Conservation (phyloP, 1,284 basidiomycete species). For the Ceratobasidium sp. region DNA sequence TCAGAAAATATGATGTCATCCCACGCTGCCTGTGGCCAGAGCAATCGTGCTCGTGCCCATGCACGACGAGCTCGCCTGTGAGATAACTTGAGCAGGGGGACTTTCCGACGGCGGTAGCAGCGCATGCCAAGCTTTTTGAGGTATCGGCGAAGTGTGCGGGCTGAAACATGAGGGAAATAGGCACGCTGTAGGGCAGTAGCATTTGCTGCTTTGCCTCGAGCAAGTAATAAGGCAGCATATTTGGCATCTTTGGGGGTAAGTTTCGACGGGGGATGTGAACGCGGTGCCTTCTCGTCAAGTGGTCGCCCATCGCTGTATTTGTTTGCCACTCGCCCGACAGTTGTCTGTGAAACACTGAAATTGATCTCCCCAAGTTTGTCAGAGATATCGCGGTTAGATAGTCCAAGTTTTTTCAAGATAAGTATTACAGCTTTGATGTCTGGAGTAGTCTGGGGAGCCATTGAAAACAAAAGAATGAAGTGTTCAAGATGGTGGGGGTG, state of each 20-base stretch:
- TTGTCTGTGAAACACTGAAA: not conserved
- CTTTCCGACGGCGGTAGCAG: not conserved
- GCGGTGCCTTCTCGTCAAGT: not conserved
- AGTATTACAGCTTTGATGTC: too few species aligned
- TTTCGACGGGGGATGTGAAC: not conserved
- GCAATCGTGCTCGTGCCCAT: not conserved
- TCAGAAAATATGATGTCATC: constrained; percentile 7
- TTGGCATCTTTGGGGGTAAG: not conserved
- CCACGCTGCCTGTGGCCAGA: constrained; percentile 12
- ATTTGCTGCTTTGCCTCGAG: not conserved
- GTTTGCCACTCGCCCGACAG: not conserved
- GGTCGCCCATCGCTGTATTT: not conserved
- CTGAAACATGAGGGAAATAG: constrained; percentile 2
- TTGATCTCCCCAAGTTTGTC: not conserved
- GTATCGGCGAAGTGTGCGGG: not conserved
- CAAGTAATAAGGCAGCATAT: not conserved
- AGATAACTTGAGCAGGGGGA: not conserved
- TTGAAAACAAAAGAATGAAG: too few species aligned
- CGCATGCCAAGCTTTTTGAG: not conserved
- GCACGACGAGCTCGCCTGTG: not conserved
- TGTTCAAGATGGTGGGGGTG: too few species aligned
- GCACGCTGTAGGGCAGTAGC: not conserved
- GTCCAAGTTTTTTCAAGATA: too few species aligned
- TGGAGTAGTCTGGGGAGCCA: too few species aligned
- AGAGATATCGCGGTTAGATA: too few species aligned